These are phyloP conservation scores for Fragosphaeria purpurea DNA, from an alignment of 2,329 filamentous ascomycete genomes.

Conservation along the genomic window DNA sequence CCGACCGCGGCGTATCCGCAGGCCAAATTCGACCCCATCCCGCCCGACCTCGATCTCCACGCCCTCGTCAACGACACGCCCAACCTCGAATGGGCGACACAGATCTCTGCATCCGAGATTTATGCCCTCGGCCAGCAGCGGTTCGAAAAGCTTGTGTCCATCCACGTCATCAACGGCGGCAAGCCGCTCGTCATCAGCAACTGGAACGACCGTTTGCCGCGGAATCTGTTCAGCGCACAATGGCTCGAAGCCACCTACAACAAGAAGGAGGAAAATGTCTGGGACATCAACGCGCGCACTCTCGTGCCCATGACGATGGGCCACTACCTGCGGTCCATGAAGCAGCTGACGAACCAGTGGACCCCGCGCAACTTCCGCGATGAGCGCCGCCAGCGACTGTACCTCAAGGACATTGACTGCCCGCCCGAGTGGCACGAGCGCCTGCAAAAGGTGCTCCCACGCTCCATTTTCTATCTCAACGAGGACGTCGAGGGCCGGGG, in stretches of 20 bases:
- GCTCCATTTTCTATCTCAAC: constrained; percentile 82
- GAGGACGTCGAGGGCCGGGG: constrained; percentile 51
- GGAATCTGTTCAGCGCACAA: constrained; percentile 63
- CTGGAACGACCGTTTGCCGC: constrained; percentile 67
- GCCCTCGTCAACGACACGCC: constrained; percentile 64
- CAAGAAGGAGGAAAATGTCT: constrained; percentile 74
- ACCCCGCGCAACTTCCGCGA: constrained; percentile 66
- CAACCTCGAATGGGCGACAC: constrained; percentile 80
- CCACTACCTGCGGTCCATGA: constrained; percentile 86
- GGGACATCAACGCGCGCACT: constrained; percentile 63
- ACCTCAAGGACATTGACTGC: constrained; percentile 95
- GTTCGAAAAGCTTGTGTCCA: constrained; percentile 75
- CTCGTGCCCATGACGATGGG: constrained; percentile 78
- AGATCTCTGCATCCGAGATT: constrained; percentile 71
- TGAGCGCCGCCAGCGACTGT: constrained; percentile 72
- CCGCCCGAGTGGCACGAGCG: constrained; percentile 77
- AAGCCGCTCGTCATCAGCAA: constrained; percentile 87
- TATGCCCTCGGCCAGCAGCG: constrained; percentile 63
- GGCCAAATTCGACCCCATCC: constrained; percentile 84
- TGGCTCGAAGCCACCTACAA: constrained; percentile 76
- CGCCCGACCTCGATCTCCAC: constrained; percentile 72
- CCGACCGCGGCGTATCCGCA: constrained; percentile 64
- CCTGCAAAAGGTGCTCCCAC: constrained; percentile 66
- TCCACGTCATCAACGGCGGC: constrained; percentile 76
- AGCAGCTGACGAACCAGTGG: constrained; percentile 74